Evolutionary conservation across 495 filamentous ascomycete species (phyloP), one percentile per base, ranked within the genome.

Genomic region (Xylaria venustula): DNA sequence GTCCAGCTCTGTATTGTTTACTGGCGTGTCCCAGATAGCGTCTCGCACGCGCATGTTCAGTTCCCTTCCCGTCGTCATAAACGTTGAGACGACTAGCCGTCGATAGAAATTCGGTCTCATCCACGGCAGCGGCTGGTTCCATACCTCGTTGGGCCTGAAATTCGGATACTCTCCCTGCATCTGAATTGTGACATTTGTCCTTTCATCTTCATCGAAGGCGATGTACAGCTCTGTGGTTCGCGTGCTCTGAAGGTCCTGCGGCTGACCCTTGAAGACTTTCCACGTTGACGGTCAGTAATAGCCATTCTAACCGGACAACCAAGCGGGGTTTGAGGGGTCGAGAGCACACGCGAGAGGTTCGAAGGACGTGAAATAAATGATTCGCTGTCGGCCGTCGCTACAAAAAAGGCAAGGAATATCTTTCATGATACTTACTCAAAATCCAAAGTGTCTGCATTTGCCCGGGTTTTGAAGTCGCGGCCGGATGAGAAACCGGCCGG

Each of bases 121-220:
- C 65, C 69, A 67, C 2, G 69, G 60, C 44, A 41, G 62, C 20
- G 66, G 30, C 44, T 71, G 69, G 40, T 71, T 69, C 69, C 69
- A 67, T 28, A 61, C 42, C 47, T 71, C 69, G 11, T 65, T 58
- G 40, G 68, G 64, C 40, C 49, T 55, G 37, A 69, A 69, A 30
- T 58, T 64, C 15, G 69, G 69, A 34, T 71, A 55, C 32, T 67
- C 62, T 30, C 69, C 69, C 37, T 63, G 50, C 54, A 71, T 65
- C 64, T 62, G 69, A 40, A 71, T 64, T 42, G 66, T 71, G 64
- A 71, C 62, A 45, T 71, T 71, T 46, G 49, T 63, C 26, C 36
- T 58, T 57, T 71, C 69, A 55, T 69, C 63, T 19, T 69, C 69
- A 25, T 71, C 66, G 58, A 71, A 71, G 36, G 66, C 64, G 46